Base-by-base conservation (phyloP, 2,329 filamentous ascomycete genomes). In the Trichoderma atroviride region DNA sequence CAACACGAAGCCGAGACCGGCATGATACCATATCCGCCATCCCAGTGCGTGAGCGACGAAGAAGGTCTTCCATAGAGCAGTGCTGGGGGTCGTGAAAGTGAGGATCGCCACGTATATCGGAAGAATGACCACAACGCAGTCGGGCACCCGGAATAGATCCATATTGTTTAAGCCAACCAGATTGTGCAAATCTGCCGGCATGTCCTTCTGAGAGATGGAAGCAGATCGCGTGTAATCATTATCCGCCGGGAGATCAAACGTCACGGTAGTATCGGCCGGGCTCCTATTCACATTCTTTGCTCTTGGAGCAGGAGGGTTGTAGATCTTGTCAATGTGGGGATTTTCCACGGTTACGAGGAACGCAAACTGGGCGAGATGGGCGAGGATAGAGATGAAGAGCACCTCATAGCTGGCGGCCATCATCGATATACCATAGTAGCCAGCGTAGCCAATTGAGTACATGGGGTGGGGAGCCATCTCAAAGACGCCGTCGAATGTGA, bases 381-480 rank as follows among this genome's bases (percentile, higher is more conserved):
- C 96, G 76, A 96, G 82, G 76, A 99, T 95, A 69, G 96, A 98
- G 79, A 98, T 97, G 85, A 97, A 94, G 61, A 99, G 87, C 70
- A 99, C 95, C 76, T 95, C 94, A 82, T 98, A 98, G 84, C 96
- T 99, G 71, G 95, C 95, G 58, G 94, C 94, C 91, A 99, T 96
- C 83, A 97, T 91, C 70, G 95, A 97, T 77, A 98, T 97, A 74
- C 96, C 96, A 79, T 99, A 99, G 83, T 96, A 99, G 58, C 96
- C 96, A 64, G 93, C 94, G 80, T 99, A 99, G 50, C 96, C 96
- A 76, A 98, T 95, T 68, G 94, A 97, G 82, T 98, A 98, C 95
- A 98, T 98, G 72, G 95, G 95, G 79, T 98, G 96, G 37, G 96
- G 96, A 24, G 96, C 96, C 91, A 99, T 96, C 82, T 99, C 96